These are phyloP conservation scores for Colletotrichum sidae DNA, from an alignment of 2,329 filamentous ascomycete species.

Conservation along the genomic window DNA sequence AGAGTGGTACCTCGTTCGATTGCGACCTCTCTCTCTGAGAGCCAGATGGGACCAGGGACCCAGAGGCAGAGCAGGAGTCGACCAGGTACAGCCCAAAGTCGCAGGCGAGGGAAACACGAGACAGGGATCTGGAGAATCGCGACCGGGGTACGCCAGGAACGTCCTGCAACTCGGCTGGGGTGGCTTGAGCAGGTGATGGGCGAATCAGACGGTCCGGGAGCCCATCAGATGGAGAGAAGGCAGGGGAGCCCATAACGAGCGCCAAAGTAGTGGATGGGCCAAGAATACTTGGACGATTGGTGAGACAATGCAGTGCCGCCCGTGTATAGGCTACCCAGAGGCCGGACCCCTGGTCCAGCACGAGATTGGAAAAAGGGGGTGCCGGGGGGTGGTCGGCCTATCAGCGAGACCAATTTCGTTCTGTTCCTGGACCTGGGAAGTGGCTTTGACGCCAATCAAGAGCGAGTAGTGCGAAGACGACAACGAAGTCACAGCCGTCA, in stretches of 20 bases:
- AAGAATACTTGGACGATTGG: conserved; percentile 33
- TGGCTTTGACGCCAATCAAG: background rate
- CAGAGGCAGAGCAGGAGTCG: conserved; percentile 16
- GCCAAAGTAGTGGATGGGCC: conserved; percentile 34
- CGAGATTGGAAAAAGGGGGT: conserved; percentile 38
- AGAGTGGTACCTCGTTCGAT: conserved; percentile 34
- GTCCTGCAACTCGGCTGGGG: conserved; percentile 10
- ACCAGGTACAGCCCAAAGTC: conserved; percentile 29
- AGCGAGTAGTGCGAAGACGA: background rate
- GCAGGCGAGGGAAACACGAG: conserved; percentile 38
- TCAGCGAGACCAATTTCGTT: conserved; percentile 28
- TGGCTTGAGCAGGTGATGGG: conserved; percentile 22
- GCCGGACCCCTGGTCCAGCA: conserved; percentile 27
- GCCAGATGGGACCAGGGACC: background rate
- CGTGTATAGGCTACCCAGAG: conserved; percentile 36
- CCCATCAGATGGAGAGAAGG: conserved; percentile 6
- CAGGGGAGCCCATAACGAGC: conserved; percentile 20
- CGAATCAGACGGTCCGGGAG: conserved; percentile 32
- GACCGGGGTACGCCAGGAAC: conserved; percentile 26
- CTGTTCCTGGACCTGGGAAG: conserved; percentile 26
- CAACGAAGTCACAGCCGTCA: conserved; percentile 2
- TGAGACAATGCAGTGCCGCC: conserved; percentile 36
- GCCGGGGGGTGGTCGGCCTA: conserved; percentile 28
- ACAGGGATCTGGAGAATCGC: conserved; percentile 33
- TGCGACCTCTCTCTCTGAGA: conserved; percentile 4